Evolutionary conservation across 1,284 basidiomycete genomes (phyloP), one percentile per base, ranked within the genome.

Genomic region (Blastosporella zonata): DNA sequence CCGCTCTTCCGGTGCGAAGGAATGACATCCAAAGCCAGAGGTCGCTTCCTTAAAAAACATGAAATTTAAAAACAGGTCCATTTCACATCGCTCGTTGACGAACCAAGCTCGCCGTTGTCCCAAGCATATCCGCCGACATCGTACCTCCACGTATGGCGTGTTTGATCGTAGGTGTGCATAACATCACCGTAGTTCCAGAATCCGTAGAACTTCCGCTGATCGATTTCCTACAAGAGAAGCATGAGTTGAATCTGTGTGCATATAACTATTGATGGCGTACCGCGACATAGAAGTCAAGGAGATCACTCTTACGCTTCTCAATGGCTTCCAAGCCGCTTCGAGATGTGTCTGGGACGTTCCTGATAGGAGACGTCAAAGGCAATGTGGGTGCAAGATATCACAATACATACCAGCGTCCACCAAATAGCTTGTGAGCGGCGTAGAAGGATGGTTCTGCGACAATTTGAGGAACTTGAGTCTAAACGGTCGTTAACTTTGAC

Each of bases 21-120:
- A 73, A 73, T 0, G 70, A 70, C 55, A 69, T 66, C 72, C 72
- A 74, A 1, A 74, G 62, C 72, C 72, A 73, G 9, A 73, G 60
- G 46, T 73, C 71, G 9, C 69, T 68, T 13, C 63, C 68, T 68
- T 49, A 2, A n/a, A n/a, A n/a, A n/a, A n/a, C 1, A 4, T 7
- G 17, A 21, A 12, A 4, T 2, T 29, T 34, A n/a, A 22, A 6
- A 4, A 45, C 1, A 1, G 12, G 10, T n/a, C 9, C 15, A 33
- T 8, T n/a, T 15, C 10, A 38, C 18, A 29, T 20, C 49, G 22
- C 33, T 29, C 9, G 39, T 33, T 17, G n/a, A 53, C 64, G 15
- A 23, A 62, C 67, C 64, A 3, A 70, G 61, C 52, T 70, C 68
- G 1, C 67, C 68, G 46, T 71, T 72, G 49, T 66, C 66, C 68